Percentiles rank a stretch among this genome's conserved stretches.
Conservation (phyloP, 805 yeast genomes). For the Zygosaccharomyces lentus region DNA sequence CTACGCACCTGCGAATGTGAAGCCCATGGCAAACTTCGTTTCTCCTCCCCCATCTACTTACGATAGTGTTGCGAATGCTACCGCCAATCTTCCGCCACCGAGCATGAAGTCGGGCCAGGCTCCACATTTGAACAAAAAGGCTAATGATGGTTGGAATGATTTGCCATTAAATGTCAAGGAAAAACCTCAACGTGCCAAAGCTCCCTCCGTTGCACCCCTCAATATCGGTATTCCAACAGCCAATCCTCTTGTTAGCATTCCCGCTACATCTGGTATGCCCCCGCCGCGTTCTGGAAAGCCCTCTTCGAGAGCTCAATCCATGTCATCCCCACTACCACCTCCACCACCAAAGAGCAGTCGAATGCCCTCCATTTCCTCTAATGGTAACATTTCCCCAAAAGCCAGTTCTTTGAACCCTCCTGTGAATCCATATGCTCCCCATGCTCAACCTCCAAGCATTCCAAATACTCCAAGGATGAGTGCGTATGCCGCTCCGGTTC, state of each 20-base stretch:
- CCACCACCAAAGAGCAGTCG: constrained; percentile 23
- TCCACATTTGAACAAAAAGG: constrained; percentile 34
- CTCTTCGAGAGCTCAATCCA: constrained; percentile 24
- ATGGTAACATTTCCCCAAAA: constrained; percentile 10
- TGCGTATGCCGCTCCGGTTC: constrained; percentile 18
- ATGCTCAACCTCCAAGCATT: constrained; percentile 1
- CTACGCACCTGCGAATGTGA: constrained; percentile 31
- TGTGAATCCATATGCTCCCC: constrained; percentile 19
- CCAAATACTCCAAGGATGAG: constrained; percentile 13
- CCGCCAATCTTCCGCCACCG: constrained; percentile 33
- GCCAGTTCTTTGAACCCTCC: constrained; percentile 4
- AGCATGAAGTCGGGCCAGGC: constrained; percentile 35
- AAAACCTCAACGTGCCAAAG: constrained; percentile 33
- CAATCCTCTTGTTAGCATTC: constrained; percentile 11
- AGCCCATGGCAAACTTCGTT: constrained; percentile 19
- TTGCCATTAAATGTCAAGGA: constrained; percentile 32
- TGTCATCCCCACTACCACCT: constrained; percentile 20
- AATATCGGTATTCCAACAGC: constrained; percentile 15
- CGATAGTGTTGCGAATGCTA: constrained; percentile 44
- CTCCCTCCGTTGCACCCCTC: constrained; percentile 37
- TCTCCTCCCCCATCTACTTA: constrained; percentile 32
- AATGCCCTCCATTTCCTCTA: constrained; percentile 17
- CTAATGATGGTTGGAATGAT: constrained; percentile 39
- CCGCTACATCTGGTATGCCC: constrained; percentile 20
- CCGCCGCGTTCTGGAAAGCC: constrained; percentile 24